A percentile compares a stretch with the other conserved stretches of the same genome.
Conservation (phyloP, 169 alveolate species). For the Plasmodium berghei region DNA sequence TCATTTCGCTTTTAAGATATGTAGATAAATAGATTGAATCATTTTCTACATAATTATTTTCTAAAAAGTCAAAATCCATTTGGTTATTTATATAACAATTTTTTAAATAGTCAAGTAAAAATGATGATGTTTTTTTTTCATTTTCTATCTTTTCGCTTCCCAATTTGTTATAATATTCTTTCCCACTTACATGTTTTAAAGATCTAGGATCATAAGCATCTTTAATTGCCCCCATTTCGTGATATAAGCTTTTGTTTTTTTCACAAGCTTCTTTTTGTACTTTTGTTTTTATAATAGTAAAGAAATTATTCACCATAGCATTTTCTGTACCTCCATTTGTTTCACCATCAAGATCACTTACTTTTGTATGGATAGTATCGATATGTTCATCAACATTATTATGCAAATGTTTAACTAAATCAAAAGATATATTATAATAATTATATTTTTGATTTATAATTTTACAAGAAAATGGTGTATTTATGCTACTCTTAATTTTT, state of each 20-base stretch:
- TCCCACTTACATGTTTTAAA: no score
- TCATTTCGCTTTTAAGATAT: slow-evolving; percentile 52
- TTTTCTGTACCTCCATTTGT: background rate
- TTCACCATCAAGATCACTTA: background rate
- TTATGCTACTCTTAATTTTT: slow-evolving; percentile 60
- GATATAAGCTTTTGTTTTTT: background rate
- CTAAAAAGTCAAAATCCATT: slow-evolving; percentile 1
- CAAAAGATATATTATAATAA: slow-evolving; percentile 55
- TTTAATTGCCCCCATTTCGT: background rate
- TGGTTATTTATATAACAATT: slow-evolving; percentile 33
- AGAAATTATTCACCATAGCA: background rate
- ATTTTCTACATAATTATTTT: slow-evolving; percentile 28
- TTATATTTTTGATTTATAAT: slow-evolving; percentile 44
- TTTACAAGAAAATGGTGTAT: slow-evolving; percentile 73
- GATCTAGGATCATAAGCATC: background rate
- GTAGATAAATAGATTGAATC: slow-evolving; percentile 73
- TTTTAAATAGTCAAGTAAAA: slow-evolving; percentile 37
- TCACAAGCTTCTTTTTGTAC: background rate
- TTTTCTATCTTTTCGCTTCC: slow-evolving; percentile 10
- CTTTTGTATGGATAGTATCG: no score
- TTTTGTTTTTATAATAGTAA: background rate
- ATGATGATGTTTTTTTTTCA: slow-evolving; percentile 25
- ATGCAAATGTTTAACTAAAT: slow-evolving; percentile 53
- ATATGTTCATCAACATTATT: background rate
- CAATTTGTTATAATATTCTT: background rate